These are phyloP conservation scores for Neofusicoccum parvum DNA, from an alignment of 2,329 filamentous ascomycete genomes.

Conservation along the genomic window DNA sequence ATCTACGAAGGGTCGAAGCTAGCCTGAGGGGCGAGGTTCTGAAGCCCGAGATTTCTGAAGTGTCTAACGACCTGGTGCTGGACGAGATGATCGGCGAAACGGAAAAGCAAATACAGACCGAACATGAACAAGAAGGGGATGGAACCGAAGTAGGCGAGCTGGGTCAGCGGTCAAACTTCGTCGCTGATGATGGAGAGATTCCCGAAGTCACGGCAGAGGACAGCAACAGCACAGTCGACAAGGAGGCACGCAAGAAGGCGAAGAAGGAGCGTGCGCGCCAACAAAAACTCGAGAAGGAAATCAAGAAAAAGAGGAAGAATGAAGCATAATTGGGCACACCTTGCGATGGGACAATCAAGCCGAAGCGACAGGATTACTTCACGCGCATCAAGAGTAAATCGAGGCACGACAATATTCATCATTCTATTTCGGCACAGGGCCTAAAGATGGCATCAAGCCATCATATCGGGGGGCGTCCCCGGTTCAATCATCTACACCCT, in stretches of 20 bases:
- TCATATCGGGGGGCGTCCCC: neutral
- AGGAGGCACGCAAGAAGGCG: constrained; percentile 49
- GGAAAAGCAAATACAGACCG: constrained; percentile 43
- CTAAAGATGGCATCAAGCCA: neutral
- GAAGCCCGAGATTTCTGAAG: constrained; percentile 40
- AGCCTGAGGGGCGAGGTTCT: constrained; percentile 56
- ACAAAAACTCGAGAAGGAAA: constrained; percentile 41
- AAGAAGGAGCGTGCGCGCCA: constrained; percentile 58
- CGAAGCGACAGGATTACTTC: neutral
- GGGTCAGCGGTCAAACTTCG: constrained; percentile 37
- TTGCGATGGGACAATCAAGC: no score
- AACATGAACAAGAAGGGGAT: constrained; percentile 41
- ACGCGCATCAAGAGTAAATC: neutral
- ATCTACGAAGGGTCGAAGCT: constrained; percentile 55
- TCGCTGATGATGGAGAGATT: constrained; percentile 37
- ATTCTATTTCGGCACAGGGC: neutral
- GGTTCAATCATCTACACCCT: constrained; percentile 1
- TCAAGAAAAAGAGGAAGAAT: constrained; percentile 31
- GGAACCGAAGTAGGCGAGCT: constrained; percentile 46
- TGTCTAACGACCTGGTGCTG: constrained; percentile 22
- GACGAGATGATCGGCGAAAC: constrained; percentile 17
- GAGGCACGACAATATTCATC: neutral
- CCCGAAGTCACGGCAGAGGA: constrained; percentile 29
- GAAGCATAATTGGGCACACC: neutral
- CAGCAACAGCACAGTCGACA: constrained; percentile 20